Conservation (phyloP, 1,284 basidiomycete species). For the Earliella scabrosa region DNA sequence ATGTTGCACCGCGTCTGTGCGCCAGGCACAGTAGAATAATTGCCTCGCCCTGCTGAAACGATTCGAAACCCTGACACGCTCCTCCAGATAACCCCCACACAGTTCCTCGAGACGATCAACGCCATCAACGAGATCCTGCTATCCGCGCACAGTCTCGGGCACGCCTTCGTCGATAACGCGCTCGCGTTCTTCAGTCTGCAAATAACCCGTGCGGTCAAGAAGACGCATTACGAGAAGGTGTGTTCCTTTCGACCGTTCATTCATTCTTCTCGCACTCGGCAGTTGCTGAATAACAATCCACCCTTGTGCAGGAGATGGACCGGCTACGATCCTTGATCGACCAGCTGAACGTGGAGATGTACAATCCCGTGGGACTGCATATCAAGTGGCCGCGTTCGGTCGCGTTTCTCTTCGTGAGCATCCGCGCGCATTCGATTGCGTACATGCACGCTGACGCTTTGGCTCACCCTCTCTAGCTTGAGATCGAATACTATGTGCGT, state of each 20-base stretch:
- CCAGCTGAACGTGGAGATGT: conserved; percentile 66
- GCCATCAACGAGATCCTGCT: conserved; percentile 82
- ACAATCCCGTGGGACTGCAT: conserved; percentile 82
- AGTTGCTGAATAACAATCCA: no score
- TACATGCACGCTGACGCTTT: conserved; percentile 3
- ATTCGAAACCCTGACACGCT: no score
- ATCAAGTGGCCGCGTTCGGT: conserved; percentile 80
- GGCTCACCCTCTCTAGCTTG: conserved; percentile 49
- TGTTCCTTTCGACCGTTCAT: conserved; percentile 27
- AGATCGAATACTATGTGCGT: conserved; percentile 78
- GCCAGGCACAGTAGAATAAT: no score
- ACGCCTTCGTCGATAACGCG: conserved; percentile 68
- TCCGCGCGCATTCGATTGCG: background rate
- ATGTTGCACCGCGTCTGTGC: no score
- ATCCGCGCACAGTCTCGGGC: conserved; percentile 71
- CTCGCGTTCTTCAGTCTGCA: conserved; percentile 78
- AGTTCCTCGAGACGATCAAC: conserved; percentile 85
- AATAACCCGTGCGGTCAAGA: conserved; percentile 63
- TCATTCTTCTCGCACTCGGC: background rate
- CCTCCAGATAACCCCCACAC: conserved; percentile 75
- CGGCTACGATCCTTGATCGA: conserved; percentile 64
- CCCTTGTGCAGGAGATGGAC: conserved; percentile 69
- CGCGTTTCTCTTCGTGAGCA: conserved; percentile 85
- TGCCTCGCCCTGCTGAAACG: no score
- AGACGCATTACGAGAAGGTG: conserved; percentile 80